Conservation (phyloP, 495 filamentous ascomycete species). For the Amorphotheca resinae region DNA sequence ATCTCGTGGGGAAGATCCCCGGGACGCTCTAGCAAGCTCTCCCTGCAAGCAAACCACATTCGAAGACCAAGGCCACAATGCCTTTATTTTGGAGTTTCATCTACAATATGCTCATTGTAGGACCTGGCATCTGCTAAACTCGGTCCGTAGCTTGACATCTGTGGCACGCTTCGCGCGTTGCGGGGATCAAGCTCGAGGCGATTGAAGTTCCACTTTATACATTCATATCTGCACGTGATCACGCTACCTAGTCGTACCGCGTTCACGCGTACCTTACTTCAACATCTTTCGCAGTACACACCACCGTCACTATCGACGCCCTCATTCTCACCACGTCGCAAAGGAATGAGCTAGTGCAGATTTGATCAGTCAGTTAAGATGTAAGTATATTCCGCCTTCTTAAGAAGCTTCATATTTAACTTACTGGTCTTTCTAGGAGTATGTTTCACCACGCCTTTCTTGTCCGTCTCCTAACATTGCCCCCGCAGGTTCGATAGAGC, state of each 20-base stretch:
- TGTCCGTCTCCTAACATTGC: neutral
- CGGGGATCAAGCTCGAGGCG: neutral
- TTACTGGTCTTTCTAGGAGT: neutral
- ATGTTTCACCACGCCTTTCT: neutral
- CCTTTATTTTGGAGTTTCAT: neutral
- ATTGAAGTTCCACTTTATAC: neutral
- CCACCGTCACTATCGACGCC: neutral
- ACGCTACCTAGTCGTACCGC: neutral
- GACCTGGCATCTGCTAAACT: no score
- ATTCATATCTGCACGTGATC: neutral
- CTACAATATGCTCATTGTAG: slow-evolving; percentile 2
- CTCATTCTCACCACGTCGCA: no score
- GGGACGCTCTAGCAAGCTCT: slow-evolving; percentile 9
- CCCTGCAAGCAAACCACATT: slow-evolving; percentile 1
- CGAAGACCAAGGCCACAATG: slow-evolving; percentile 7
- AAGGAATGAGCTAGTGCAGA: no score
- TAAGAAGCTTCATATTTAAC: no score
- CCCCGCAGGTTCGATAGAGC: slow-evolving; percentile 55
- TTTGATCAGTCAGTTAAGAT: no score
- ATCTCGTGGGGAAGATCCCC: slow-evolving; percentile 13
- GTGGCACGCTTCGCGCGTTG: no score
- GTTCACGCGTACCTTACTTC: neutral
- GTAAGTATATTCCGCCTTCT: no score
- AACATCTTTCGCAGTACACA: neutral
- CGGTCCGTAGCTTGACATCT: no score